Conservation (phyloP, 345 rosid genomes). For the Cardamine chenopodiifolia region DNA sequence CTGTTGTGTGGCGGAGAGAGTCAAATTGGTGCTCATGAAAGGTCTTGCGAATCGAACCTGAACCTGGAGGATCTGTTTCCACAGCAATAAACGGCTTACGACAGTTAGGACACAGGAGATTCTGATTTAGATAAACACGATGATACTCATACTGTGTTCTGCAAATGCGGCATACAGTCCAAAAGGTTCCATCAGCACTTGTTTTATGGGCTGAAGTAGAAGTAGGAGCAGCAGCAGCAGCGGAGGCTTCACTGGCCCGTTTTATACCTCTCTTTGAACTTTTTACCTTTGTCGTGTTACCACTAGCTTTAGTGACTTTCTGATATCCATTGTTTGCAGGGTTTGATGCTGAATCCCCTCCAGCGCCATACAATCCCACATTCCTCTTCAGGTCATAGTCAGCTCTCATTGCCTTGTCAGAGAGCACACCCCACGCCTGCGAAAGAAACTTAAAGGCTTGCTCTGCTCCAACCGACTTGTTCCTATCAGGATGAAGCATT, state of each 20-base stretch:
- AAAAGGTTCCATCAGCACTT: slow-evolving; percentile 54
- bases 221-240: slow-evolving; percentile 31
- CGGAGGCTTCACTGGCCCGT: slow-evolving; percentile 40
- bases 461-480: slow-evolving; percentile 66
- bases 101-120: slow-evolving; percentile 66
- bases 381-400: slow-evolving; percentile 58
- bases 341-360: slow-evolving; percentile 43
- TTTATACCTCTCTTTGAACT: slow-evolving; percentile 49
- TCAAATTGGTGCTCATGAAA: slow-evolving; percentile 53
- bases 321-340: slow-evolving; percentile 41
- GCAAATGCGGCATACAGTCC: slow-evolving; percentile 75
- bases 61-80: slow-evolving; percentile 69
- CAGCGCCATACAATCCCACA: slow-evolving; percentile 41
- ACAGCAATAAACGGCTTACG: slow-evolving; percentile 65
- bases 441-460: slow-evolving; percentile 70
- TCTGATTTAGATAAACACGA: slow-evolving; percentile 68
- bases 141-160: slow-evolving; percentile 65
- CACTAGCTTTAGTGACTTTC: slow-evolving; percentile 46
- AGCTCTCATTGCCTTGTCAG: slow-evolving; percentile 56
- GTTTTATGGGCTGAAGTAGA: slow-evolving; percentile 42
- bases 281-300: slow-evolving; percentile 43
- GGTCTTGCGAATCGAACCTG: slow-evolving; percentile 52
- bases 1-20: slow-evolving; percentile 47
- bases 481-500: slow-evolving; percentile 71
- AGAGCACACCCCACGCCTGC: slow-evolving; percentile 62